Evolutionary conservation across 2,329 filamentous ascomycete species (phyloP).

Genomic region (Apiospora malaysiana): DNA sequence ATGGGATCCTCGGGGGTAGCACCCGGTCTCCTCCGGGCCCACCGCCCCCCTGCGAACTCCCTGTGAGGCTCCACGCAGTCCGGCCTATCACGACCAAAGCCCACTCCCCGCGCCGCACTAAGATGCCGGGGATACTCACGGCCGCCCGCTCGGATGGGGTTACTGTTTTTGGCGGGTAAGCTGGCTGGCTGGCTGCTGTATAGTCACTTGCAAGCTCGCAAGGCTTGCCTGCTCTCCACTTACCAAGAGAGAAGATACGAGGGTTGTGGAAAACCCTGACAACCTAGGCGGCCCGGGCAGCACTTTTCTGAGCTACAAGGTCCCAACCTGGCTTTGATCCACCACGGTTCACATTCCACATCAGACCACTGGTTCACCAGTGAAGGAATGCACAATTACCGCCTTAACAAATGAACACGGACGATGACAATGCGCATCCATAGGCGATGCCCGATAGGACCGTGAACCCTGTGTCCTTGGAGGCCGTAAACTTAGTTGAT

Average conservation of each 20-base stretch:
- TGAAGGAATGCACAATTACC: not conserved
- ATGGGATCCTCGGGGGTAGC: not conserved
- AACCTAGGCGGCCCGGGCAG: too few species aligned
- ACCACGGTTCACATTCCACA: too few species aligned
- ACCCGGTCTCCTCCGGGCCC: not conserved
- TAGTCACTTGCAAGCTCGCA: too few species aligned
- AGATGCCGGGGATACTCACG: not conserved
- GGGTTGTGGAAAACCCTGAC: too few species aligned
- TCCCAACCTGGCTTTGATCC: too few species aligned
- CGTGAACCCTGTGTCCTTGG: not conserved
- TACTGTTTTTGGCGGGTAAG: not conserved
- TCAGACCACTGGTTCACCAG: too few species aligned
- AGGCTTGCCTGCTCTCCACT: too few species aligned
- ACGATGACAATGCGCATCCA: not conserved
- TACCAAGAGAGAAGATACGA: too few species aligned
- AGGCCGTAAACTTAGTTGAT: not conserved
- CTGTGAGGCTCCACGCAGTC: not conserved
- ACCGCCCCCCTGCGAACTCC: not conserved
- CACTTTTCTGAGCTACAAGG: too few species aligned
- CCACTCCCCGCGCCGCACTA: constrained; percentile 4
- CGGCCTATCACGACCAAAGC: not conserved
- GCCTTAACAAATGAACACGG: not conserved
- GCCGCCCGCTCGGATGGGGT: constrained; percentile 1
- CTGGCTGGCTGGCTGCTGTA: too few species aligned
- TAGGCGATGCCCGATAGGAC: not conserved